These are phyloP conservation scores for Nyctanthes arbortristis DNA, from an alignment of 257 asterid species.

Conservation along the genomic window DNA sequence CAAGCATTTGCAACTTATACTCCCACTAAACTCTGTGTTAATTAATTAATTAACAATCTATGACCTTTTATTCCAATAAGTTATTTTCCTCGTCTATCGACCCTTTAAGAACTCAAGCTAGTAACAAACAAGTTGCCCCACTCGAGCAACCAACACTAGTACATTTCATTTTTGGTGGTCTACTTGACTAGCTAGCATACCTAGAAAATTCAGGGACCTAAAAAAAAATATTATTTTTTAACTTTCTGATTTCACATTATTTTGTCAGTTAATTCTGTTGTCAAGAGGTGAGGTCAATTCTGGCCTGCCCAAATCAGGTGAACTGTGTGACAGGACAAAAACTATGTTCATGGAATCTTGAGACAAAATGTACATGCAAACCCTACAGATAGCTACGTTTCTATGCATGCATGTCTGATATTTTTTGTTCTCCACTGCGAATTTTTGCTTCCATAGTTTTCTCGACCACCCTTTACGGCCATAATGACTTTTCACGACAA, in stretches of 20 bases:
- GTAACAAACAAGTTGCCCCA: too few relatives aligned
- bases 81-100: too few relatives aligned
- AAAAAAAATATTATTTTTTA: not conserved
- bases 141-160: too few relatives aligned
- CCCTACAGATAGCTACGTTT: conserved; percentile 28
- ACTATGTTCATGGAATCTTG: conserved; percentile 23
- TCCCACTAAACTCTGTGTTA: not conserved
- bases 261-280: conserved; percentile 4
- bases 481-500: too few relatives aligned
- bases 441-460: not conserved
- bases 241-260: not conserved
- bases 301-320: conserved; percentile 29
- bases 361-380: conserved; percentile 36
- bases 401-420: conserved; percentile 25
- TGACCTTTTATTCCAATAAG: not conserved
- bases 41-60: not conserved
- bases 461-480: too few relatives aligned
- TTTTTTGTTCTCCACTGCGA: not conserved
- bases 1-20: not conserved
- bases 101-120: too few relatives aligned
- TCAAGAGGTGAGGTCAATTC: conserved; percentile 31
- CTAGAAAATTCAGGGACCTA: not conserved
- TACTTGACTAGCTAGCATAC: not conserved
- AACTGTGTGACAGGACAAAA: conserved; percentile 24
- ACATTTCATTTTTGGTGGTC: not conserved